Evolutionary conservation across 2,329 filamentous ascomycete species (phyloP).

Genomic region (Xylaria multiplex): DNA sequence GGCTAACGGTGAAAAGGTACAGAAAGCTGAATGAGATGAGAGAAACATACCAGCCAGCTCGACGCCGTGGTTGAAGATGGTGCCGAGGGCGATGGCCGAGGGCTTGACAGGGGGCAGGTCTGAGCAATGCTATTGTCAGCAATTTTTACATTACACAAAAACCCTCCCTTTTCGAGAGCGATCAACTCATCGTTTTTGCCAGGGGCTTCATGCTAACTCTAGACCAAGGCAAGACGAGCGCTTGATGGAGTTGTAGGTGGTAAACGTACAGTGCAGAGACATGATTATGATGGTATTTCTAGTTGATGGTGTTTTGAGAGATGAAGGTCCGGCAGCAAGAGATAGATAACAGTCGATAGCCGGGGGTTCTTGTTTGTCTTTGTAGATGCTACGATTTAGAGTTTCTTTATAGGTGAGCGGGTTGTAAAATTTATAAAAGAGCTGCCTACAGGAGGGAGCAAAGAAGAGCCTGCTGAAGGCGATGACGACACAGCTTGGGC

Average conservation of each 20-base stretch:
- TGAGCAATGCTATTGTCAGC: slow-evolving; percentile 43
- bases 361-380: slow-evolving; percentile 18
- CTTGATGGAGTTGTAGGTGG: not conserved
- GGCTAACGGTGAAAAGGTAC: too few species aligned
- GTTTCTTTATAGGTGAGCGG: slow-evolving; percentile 13
- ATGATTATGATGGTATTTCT: slow-evolving; percentile 59
- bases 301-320: slow-evolving; percentile 27
- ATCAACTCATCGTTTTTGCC: not conserved
- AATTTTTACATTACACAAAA: not conserved
- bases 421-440: slow-evolving; percentile 26
- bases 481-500: slow-evolving; percentile 36
- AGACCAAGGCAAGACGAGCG: not conserved
- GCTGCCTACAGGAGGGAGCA: slow-evolving; percentile 6
- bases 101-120: slow-evolving; percentile 86
- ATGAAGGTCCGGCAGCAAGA: not conserved
- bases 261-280: slow-evolving; percentile 68
- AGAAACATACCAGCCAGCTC: slow-evolving; percentile 71
- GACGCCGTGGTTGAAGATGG: slow-evolving; percentile 92
- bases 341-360: not conserved
- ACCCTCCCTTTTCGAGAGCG: not conserved
- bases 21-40: too few species aligned
- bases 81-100: slow-evolving; percentile 95
- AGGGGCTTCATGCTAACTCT: not conserved
- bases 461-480: slow-evolving; percentile 21
- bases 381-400: slow-evolving; percentile 22